phyloP scores from a whole-genome alignment of 2,329 filamentous ascomycete species.

The Metarhizium album region DNA sequence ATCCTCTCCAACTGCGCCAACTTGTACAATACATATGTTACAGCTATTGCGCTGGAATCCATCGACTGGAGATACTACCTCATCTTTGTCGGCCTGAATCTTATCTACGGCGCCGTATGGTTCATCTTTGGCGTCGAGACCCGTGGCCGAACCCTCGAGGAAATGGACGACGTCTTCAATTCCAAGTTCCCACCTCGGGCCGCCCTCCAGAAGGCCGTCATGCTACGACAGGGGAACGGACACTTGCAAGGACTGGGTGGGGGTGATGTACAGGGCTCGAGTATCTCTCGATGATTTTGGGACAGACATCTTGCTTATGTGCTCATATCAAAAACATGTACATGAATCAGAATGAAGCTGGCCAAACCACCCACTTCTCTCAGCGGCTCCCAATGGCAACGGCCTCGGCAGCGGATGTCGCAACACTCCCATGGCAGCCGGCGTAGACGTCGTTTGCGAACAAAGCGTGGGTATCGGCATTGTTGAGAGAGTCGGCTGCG shows the following conservation, averaged over 20 bases:
- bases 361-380: too few relatives aligned
- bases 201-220: conserved; percentile 21
- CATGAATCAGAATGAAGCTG: too few relatives aligned
- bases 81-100: conserved; percentile 20
- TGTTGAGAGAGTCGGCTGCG: conserved; percentile 40
- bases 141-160: conserved; percentile 28
- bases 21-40: conserved; percentile 22
- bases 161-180: conserved; percentile 31
- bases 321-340: too few relatives aligned
- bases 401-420: too few relatives aligned
- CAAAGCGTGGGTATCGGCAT: conserved; percentile 49
- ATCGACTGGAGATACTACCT: conserved; percentile 22
- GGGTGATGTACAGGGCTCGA: neutral
- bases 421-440: conserved; percentile 21
- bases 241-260: conserved; percentile 9
- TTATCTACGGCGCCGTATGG: conserved; percentile 18
- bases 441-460: conserved; percentile 28
- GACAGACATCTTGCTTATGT: too few relatives aligned
- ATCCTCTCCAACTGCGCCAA: conserved; percentile 21
- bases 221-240: conserved; percentile 15
- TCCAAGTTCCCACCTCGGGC: conserved; percentile 26
- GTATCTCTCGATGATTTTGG: too few relatives aligned
- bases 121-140: conserved; percentile 21
- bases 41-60: conserved; percentile 19
- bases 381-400: too few relatives aligned